Percentiles rank a stretch among this genome's conserved stretches.
Conservation (phyloP, 331 rosid genomes). For the Quercus phellos region DNA sequence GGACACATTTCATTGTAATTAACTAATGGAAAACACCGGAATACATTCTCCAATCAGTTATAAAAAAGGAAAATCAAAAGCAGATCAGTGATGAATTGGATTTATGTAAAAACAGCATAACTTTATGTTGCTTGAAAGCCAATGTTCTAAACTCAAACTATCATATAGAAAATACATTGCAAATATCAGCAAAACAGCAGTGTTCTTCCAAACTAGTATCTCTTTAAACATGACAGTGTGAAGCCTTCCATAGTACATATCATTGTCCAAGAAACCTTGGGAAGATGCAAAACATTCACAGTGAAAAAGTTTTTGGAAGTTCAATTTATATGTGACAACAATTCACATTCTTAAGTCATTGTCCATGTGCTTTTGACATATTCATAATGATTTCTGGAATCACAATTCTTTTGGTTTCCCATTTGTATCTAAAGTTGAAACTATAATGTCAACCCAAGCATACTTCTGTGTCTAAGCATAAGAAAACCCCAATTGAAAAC, state of each 20-base stretch:
- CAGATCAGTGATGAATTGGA: neutral
- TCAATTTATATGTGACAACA: neutral
- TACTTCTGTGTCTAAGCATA: neutral
- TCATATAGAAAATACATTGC: neutral
- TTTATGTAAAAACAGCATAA: neutral
- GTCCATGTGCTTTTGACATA: neutral
- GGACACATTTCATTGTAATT: conserved; percentile 13
- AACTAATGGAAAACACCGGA: conserved; percentile 18
- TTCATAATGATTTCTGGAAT: neutral
- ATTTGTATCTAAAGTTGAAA: neutral
- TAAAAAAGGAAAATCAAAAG: neutral
- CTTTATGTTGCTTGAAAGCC: neutral
- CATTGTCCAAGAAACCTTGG: neutral
- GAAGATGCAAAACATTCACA: neutral
- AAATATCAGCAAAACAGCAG: neutral
- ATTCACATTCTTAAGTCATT: neutral
- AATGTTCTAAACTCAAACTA: neutral
- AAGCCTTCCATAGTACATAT: neutral
- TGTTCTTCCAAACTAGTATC: neutral
- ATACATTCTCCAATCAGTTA: neutral
- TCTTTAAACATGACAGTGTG: neutral
- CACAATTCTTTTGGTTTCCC: neutral
- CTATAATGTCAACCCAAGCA: neutral
- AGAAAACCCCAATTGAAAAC: neutral
- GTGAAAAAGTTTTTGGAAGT: neutral